Base-by-base conservation (phyloP, 495 filamentous ascomycete genomes). In the Barbatosphaeria neglecta region DNA sequence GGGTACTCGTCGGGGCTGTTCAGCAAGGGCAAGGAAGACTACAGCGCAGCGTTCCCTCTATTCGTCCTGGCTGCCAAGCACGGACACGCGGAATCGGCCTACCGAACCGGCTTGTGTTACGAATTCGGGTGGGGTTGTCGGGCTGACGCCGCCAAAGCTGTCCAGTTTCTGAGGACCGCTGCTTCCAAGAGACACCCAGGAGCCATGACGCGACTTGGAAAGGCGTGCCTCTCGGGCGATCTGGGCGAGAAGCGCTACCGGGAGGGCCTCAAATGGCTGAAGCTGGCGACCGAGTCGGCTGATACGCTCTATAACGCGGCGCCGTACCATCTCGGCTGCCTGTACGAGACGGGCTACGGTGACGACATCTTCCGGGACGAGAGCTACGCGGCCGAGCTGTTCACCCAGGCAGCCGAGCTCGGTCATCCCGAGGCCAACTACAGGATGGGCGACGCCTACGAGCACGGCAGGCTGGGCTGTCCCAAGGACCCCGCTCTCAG, bases 91-190 rank as follows among this genome's bases (percentile, higher is more conserved):
- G 92, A 99, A 66, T 89, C 93, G 22, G 90, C 82, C 37, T 99
- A 95, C 66, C 84, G 92, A 44, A 83, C 90, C 40, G 92, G 84
- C 4, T 69, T 99, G 28, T 97, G 90, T 69, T 96, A 95, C 65
- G 92, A 99, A 59, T 97, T 95, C 65, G 93, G 89, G 50, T 97
- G 93, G 92, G 92, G 92, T 18, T 89, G 82, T 47, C 77, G 87
- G 27, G 87, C 86, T 48, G 90, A 96, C 57, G 81, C 81, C 35
- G 75, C 81, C 28, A 94, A 95, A 66, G 93, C 93, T 18, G 86
- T 89, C 15, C 86, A 95, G 56, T 99, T 93, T 64, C 86, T 93
- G 59, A 82, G 92, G 20, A 81, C 85, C 42, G 78, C 90, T 2
- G 90, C 93, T 11, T 86, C 87, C 3, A 96, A 95, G 63, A 86